Base-by-base conservation (phyloP, 2,329 filamentous ascomycete genomes). In the Emergomyces pasteurianus region DNA sequence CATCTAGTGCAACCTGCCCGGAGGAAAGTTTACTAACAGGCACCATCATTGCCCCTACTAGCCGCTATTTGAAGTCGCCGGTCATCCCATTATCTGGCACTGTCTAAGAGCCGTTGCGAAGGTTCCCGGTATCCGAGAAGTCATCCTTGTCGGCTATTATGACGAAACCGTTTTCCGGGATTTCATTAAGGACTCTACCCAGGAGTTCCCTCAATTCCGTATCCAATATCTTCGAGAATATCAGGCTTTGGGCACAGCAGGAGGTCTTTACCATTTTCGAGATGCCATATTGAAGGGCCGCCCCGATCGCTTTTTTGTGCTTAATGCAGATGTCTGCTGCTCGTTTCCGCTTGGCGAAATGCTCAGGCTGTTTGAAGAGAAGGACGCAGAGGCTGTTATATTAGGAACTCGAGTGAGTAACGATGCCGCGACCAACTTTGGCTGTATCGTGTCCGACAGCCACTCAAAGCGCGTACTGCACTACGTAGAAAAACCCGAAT, bases 401-500 rank as follows among this genome's bases (percentile, higher is more conserved):
- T 81, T 99, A 65, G 94, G 94, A 59, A 99, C 94, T 47, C 83
- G 91, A 60, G 90, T 97, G 62, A 86, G 86, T 72, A 90, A 95
- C 71, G 92, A 97, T 61, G 89, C 92, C 23, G 92, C 94, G 38
- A 88, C 84, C 69, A 97, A 97, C 81, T 99, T 97, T 73, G 94
- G 94, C 65, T 99, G 94, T 82, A 95, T 97, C 71, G 94, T 97
- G 61, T 94, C 89, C 60, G 94, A 99, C 75, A 80, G 88, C 50
- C 90, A 96, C 78, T 95, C 89, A 65, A 92, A 92, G 74, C 90
- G 92, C 67, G 94, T 99, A 53, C 86, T 97, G 63, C 94, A 99
- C 80, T 97, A 99, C 78, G 94, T 99, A 74, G 94, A 97, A 83
- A 97, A 97, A 81, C 94, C 94, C 66, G 92, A 99, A 77, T 91